Conservation (phyloP, 768 basidiomycete genomes). For the Naematelia encephala region DNA sequence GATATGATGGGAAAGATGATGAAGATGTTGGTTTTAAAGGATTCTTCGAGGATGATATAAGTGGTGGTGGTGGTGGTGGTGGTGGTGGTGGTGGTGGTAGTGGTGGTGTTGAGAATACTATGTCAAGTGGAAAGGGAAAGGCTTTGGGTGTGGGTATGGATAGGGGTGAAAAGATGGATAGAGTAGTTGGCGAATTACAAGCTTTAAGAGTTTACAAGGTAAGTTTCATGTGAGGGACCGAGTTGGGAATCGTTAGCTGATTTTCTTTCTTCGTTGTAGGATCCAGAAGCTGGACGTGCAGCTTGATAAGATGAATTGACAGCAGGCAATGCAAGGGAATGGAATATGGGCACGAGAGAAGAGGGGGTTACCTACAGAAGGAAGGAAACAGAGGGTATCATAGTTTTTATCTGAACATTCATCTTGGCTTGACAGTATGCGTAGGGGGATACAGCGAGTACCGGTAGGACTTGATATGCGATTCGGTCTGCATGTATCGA, state of each 20-base stretch:
- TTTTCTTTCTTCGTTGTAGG: conserved; percentile 11
- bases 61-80: background rate
- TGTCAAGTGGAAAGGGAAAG: conserved; percentile 15
- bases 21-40: conserved; percentile 44
- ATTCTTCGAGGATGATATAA: conserved; percentile 12
- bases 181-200: conserved; percentile 47
- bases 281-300: conserved; percentile 37
- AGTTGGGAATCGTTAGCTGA: background rate
- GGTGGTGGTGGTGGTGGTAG: conserved; percentile 9
- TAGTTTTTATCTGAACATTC: too few relatives aligned
- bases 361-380: background rate
- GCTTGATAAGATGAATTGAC: conserved; percentile 10
- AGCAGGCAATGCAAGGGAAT: background rate
- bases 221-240: conserved; percentile 14
- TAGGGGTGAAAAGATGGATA: conserved; percentile 35
- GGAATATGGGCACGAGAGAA: background rate
- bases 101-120: background rate
- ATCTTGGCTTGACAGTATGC: too few relatives aligned
- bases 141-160: conserved; percentile 28
- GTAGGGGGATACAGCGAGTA: too few relatives aligned
- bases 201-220: conserved; percentile 48
- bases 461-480: too few relatives aligned
- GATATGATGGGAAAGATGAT: conserved; percentile 43
- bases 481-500: too few relatives aligned
- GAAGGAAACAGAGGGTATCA: too few relatives aligned